A percentile compares a stretch with the other conserved stretches of the same genome.
Conservation (phyloP, 1,139 yeast species). For the Yamadazyma diddensiae region DNA sequence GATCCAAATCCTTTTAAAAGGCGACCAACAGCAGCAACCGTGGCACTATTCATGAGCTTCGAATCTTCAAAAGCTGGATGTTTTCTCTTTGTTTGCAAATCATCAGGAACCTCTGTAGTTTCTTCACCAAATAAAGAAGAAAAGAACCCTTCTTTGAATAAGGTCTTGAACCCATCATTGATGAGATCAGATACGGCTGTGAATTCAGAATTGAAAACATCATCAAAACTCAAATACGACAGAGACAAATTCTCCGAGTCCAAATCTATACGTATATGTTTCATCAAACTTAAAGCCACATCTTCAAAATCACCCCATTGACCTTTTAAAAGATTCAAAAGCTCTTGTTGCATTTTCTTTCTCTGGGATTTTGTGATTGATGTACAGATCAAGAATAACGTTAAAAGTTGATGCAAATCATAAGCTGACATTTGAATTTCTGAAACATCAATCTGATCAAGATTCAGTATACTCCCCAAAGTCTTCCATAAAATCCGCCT, state of each 20-base stretch:
- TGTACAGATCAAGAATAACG: slow-evolving; percentile 38
- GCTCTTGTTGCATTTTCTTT: slow-evolving; percentile 17
- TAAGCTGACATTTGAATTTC: slow-evolving; percentile 30
- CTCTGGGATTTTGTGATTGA: slow-evolving; percentile 24
- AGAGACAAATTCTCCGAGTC: slow-evolving; percentile 18
- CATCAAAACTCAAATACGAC: slow-evolving; percentile 25
- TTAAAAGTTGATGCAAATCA: slow-evolving; percentile 34
- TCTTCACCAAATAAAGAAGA: slow-evolving; percentile 13
- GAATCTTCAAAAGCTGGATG: slow-evolving; percentile 25
- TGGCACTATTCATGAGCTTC: slow-evolving; percentile 37
- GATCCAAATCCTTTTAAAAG: slow-evolving; percentile 22
- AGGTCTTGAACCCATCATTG: slow-evolving; percentile 24
- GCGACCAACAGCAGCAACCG: slow-evolving; percentile 41
- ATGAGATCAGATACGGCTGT: slow-evolving; percentile 36
- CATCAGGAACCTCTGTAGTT: slow-evolving; percentile 5
- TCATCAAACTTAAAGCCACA: slow-evolving; percentile 34
- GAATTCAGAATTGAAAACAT: slow-evolving; percentile 30
- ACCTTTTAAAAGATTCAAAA: slow-evolving; percentile 10
- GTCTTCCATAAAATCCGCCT: slow-evolving; percentile 10
- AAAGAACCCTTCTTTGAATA: slow-evolving; percentile 32
- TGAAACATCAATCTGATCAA: slow-evolving; percentile 29
- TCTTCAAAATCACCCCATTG: slow-evolving; percentile 36
- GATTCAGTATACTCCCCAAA: slow-evolving; percentile 15
- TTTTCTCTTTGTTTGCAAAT: slow-evolving; percentile 3
- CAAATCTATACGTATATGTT: slow-evolving; percentile 36